Evolutionary conservation across 306 rosid species (phyloP).

Genomic region (Rubus parviflorus): DNA sequence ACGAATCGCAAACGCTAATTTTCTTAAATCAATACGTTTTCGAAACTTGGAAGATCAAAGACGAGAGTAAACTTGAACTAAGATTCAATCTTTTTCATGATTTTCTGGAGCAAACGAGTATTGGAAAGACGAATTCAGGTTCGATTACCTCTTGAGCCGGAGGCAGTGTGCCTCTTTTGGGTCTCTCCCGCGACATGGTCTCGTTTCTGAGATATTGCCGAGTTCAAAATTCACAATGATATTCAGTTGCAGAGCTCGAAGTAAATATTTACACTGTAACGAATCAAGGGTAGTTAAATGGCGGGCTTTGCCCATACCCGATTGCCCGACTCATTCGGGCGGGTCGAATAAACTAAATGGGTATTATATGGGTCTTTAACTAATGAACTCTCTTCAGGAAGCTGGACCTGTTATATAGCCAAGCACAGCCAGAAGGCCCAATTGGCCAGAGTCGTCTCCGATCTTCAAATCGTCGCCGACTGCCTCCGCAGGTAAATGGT

Average conservation of each 20-base stretch:
- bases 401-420: background rate
- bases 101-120: background rate
- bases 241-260: background rate
- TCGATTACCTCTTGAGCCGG: conserved; percentile 72
- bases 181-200: conserved; percentile 70
- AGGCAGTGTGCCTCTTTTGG: conserved; percentile 60
- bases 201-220: conserved; percentile 1
- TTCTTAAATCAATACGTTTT: background rate
- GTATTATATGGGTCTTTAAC: background rate
- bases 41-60: background rate
- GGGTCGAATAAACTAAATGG: conserved; percentile 3
- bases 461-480: background rate
- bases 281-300: background rate
- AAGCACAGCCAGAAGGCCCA: background rate
- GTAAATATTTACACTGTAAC: too few species aligned
- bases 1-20: background rate
- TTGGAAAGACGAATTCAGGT: background rate
- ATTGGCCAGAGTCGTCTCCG: background rate
- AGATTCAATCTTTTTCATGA: background rate
- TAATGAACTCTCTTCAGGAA: background rate
- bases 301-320: background rate
- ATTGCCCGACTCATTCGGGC: background rate
- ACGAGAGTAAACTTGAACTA: background rate
- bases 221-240: conserved; percentile 16
- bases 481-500: background rate